Base-by-base conservation (phyloP, 768 basidiomycete species). In the Phlebiopsis gigantea region DNA sequence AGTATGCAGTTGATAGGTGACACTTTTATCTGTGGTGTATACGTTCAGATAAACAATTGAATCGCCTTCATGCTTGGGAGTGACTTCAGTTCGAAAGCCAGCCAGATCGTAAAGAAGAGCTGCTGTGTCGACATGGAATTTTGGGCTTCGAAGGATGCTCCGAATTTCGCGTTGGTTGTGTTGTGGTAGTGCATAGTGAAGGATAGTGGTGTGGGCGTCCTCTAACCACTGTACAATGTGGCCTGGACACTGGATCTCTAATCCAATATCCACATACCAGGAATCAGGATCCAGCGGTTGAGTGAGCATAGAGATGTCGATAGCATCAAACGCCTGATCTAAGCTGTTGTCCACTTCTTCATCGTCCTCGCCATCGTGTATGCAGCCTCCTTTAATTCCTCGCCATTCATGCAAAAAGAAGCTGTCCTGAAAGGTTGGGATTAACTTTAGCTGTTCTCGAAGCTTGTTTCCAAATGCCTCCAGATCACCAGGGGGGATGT, bases 1-100 rank as follows among this genome's bases (percentile, higher is more conserved):
- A 22, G 4, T 10, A 25, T 46, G 45, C 4, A 46, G 45, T 22
- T 46, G 45, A 15, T 46, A 46, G 6, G 45, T 46, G n/a, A 24
- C 45, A 4, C 19, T 21, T 25, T 53, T 53, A 22, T 53, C 51
- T 53, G 51, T 53, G n/a, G 51, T 53, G 51, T 53, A 53, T 28
- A 53, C 34, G 34, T 53, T 53, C n/a, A 53, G 6, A 19, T 42
- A 53, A 5, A 10, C 12, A n/a, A 53, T 30, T 9, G n/a, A 12
- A 30, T 51, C 49, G 6, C 24, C 9, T 10, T 19, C 31, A 4
- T 30, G 31, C 5, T 14, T 30, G 4, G 21, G 3, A 7, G n/a
- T n/a, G 22, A 25, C 24, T 15, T 46, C 45, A 3, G 25, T 22
- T 21, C 45, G 45, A 22, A 46, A 46, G 9, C 45, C 45, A 5